phyloP scores from a whole-genome alignment of 345 rosid genomes.

The Linum trigynum region DNA sequence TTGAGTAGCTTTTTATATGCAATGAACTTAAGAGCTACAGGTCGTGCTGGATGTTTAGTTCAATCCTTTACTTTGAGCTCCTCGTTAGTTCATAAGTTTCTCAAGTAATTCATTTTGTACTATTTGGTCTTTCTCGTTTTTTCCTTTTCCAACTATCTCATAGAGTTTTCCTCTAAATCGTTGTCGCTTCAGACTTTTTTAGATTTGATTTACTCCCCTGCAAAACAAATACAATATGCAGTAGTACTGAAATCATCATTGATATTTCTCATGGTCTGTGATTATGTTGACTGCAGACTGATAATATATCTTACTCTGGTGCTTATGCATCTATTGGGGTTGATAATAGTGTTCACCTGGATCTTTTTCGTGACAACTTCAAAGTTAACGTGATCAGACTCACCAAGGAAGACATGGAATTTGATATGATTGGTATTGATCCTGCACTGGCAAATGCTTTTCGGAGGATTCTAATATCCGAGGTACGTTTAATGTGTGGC shows the following conservation, averaged over 20 bases:
- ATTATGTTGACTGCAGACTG: constrained; percentile 44
- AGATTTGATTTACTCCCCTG: no score
- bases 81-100: no score
- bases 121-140: no score
- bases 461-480: constrained; percentile 82
- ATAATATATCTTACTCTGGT: constrained; percentile 52
- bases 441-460: constrained; percentile 82
- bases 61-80: no score
- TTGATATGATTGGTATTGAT: constrained; percentile 82
- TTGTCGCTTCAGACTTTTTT: no score
- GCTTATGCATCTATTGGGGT: constrained; percentile 69
- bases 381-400: constrained; percentile 44
- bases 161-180: no score
- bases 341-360: constrained; percentile 53
- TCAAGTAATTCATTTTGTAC: no score
- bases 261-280: neutral
- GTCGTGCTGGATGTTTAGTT: no score
- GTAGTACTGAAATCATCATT: neutral
- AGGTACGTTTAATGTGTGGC: constrained; percentile 37
- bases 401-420: constrained; percentile 54
- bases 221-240: no score
- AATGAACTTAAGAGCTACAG: no score
- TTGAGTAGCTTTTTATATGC: no score
- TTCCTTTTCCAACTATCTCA: no score
- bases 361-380: constrained; percentile 44